Base-by-base conservation (phyloP, 2,329 filamentous ascomycete species). In the Lasiodiplodia hormozganensis region DNA sequence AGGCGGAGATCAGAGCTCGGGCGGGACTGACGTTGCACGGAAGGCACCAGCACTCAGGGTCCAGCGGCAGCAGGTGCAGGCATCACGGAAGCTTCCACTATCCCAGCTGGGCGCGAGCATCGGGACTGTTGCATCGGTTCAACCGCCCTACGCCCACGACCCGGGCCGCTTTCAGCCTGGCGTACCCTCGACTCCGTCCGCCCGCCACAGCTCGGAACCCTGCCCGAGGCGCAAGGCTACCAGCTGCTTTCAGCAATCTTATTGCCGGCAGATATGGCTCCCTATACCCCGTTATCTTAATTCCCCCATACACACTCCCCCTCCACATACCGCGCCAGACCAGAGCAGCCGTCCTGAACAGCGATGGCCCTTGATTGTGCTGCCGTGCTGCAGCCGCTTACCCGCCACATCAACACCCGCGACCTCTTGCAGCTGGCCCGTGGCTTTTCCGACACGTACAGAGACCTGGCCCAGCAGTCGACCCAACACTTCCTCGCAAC, bases 401-500 rank as follows among this genome's bases (percentile, higher is more conserved):
- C 76, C n/a, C 70, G 73, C 56, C 78, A 74, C 69, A 72, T 79
- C 68, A 76, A 76, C 65, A 71, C 74, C 51, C 57, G 65, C 25
- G 76, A 73, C 21, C 70, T 81, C 62, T 75, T 80, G 23, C 72
- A 76, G 67, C 70, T 81, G 62, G 76, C 78, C 51, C 70, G 68
- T 54, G 74, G 75, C 58, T 80, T 79, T 70, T 77, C 78, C 68
- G 74, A 76, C 51, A 79, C 76, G 21, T 81, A 78, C 70, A 70
- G 65, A 40, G 52, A 73, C 43, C 74, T 81, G 8, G 79, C 79
- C 23, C 75, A 73, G 47, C 71, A 69, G 8, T 81, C 79, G 21
- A 75, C 73, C 23, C 75, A 80, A 36, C 79, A 81, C 70, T 81
- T 81, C 65, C 71, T 81, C 23, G 74, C 77, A 54, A 81, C 79